Evolutionary conservation across 306 rosid genomes (phyloP), one percentile per base, ranked within the genome.

Genomic region (Rubus idaeus): DNA sequence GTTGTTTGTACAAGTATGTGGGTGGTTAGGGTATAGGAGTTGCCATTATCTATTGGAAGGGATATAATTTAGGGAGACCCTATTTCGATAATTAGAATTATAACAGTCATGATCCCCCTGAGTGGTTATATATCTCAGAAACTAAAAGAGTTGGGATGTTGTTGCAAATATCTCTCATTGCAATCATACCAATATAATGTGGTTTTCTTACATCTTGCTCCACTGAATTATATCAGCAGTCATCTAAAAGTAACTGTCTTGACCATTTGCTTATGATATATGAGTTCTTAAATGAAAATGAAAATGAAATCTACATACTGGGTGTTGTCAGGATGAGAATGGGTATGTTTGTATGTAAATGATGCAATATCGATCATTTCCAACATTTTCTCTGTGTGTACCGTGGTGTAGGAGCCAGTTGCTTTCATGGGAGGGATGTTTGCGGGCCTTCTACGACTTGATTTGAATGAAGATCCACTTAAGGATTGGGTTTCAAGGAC

Each of bases 401-500:
- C 39, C 35, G 50, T 83, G 35, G 26, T 72, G 74, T 79, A 91
- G 98, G 98, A 94, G 83, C 97, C 98, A 23, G 92, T 95, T 66
- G 96, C 98, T 12, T 92, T 95, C 85, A 74, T 89, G 78, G 97
- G 97, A 46, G 98, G 98, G 74, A 37, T 95, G 52, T 90, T 95
- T 81, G 97, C 98, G 0, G 97, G 98, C 18, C 78, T 95, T 62
- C 75, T 92, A 64, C 84, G 98, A 76, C 93, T 92, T 40, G 97
- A 92, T 83, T 84, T 94, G 88, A 91, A 89, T 17, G 98, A 92
- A 80, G 98, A 92, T 39, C 98, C 98, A 23, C 91, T 92, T 14
- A 89, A 86, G 83, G 96, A 94, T 84, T 94, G 98, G 98, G 88
- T 94, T 57, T 83, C 89, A 7, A 88, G 90, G 84, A 94, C 97